Base-by-base conservation (phyloP, 2,329 filamentous ascomycete species). In the Penicillium sp. region DNA sequence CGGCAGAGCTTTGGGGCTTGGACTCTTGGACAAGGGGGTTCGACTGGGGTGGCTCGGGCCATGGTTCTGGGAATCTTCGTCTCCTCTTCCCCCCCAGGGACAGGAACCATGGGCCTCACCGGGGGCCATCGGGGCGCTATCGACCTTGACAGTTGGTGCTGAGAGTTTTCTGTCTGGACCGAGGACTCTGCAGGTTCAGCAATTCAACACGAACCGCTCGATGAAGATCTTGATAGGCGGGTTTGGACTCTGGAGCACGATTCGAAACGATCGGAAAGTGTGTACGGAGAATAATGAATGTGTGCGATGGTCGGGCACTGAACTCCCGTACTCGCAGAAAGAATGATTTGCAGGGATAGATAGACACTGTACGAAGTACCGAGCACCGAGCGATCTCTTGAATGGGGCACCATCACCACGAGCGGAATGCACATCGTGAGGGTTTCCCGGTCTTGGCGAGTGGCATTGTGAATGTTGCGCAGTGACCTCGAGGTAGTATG, bases 171-270 rank as follows among this genome's bases (percentile, higher is more conserved):
- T 18, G 22, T 16, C 24, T 27, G 13, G 4, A 2, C 22, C 22
- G 22, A 22, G 22, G 22, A 22, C 19, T n/a, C 18, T 27, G 43
- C 43, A 46, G 22, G 43, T 31, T 31, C 7, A 10, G 43, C 22
- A 46, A 11, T 46, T 6, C 22, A 27, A 46, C 22, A 46, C 43
- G 41, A 46, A 31, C 43, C 4, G 24, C 14, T 31, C 19, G 13
- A 19, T 47, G 49, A 57, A 22, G 37, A 62, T 55, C 57, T 44
- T n/a, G 55, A 58, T 55, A 49, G 50, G 51, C 50, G 40, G 13
- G 19, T 44, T 16, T 31, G 31, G 31, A 9, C 31, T 31, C 22
- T 44, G 41, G 41, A 31, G 14, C 27, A 27, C 27, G 50, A 55
- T 31, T 31, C 49, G 7, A 35, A n/a, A 10, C 44, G 56, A 60